Percentiles rank a stretch among this genome's conserved stretches.
These are phyloP conservation scores for Fusarium sp. DNA, from an alignment of 2,329 filamentous ascomycete species.

Conservation along the genomic window DNA sequence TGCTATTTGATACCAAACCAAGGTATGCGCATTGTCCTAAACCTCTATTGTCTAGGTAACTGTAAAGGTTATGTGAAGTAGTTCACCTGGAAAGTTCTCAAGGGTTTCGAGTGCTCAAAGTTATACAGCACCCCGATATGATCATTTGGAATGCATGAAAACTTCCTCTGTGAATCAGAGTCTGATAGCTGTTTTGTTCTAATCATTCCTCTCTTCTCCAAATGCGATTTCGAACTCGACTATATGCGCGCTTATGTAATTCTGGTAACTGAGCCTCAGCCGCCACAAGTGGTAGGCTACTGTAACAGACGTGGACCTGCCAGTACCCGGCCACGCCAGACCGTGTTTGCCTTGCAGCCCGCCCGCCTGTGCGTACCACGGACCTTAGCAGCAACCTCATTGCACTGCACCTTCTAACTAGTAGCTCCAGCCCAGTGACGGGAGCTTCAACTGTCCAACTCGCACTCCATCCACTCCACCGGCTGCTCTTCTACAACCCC, in stretches of 20 bases:
- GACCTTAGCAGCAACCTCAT: conserved; percentile 23
- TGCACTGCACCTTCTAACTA: conserved; percentile 22
- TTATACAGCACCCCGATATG: not conserved
- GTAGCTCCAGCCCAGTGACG: conserved; percentile 30
- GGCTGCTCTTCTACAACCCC: conserved; percentile 4
- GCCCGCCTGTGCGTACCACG: conserved; percentile 37
- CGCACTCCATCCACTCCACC: conserved; percentile 28
- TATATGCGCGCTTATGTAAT: not conserved
- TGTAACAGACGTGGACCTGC: conserved; percentile 31
- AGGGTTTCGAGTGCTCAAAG: too few relatives aligned
- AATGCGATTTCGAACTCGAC: not conserved
- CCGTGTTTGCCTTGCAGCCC: conserved; percentile 52
- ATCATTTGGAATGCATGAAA: not conserved
- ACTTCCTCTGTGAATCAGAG: not conserved
- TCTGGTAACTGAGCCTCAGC: conserved; percentile 10
- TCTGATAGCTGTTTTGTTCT: not conserved
- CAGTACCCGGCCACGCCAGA: conserved; percentile 49
- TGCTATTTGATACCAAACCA: not conserved
- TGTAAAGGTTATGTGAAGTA: not conserved
- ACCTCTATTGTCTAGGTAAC: not conserved
- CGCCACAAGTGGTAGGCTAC: conserved; percentile 29
- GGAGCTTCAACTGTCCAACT: conserved; percentile 37
- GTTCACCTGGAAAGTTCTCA: not conserved
- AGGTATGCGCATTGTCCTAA: not conserved
- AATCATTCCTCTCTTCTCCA: not conserved